Base-by-base conservation (phyloP, 2,329 filamentous ascomycete genomes). In the Harringtonia lauricola region DNA sequence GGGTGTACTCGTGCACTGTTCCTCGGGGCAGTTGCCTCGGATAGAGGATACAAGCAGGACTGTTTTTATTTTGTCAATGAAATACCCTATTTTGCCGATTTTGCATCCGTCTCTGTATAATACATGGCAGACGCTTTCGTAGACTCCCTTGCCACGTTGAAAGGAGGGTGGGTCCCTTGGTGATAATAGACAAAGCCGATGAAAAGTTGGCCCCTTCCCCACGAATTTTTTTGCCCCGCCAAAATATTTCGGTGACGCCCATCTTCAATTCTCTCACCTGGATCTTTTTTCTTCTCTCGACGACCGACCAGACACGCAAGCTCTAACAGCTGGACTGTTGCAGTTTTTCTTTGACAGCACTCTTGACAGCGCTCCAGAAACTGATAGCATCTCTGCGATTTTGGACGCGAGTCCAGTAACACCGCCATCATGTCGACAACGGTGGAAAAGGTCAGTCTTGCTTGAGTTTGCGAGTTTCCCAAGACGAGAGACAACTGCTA, bases 361-460 rank as follows among this genome's bases (percentile, higher is more conserved):
- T n/a, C n/a, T n/a, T n/a, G n/a, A n/a, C n/a, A n/a, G n/a, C n/a
- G n/a, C n/a, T n/a, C n/a, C n/a, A n/a, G n/a, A n/a, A n/a, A n/a
- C n/a, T n/a, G n/a, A n/a, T n/a, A n/a, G n/a, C 18, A 17, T 19
- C 10, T 13, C 7, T 9, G 18, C 7, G 33, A 6, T 37, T 17
- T 17, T 7, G 24, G 24, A 26, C 24, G 24, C 24, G 6, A 7
- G 24, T 26, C 24, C 24, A 7, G 24, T 26, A 6, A 26, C 6
- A 35, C 47, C 42, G 61, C 61, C 71, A 84, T 64, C 58, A 96
- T 96, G 92, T 75, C 90, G 74, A 96, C 90, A 49, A 96, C 90
- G 35, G 88, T 95, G 63, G 90, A 96, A 58, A 96, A 96, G 83
- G 87, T 86, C 15, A 15, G 47, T 46, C 28, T 15, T 19, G 33